Evolutionary conservation across 208 protist genomes (phyloP).

Genomic region (Wallacemonas collosoma): DNA sequence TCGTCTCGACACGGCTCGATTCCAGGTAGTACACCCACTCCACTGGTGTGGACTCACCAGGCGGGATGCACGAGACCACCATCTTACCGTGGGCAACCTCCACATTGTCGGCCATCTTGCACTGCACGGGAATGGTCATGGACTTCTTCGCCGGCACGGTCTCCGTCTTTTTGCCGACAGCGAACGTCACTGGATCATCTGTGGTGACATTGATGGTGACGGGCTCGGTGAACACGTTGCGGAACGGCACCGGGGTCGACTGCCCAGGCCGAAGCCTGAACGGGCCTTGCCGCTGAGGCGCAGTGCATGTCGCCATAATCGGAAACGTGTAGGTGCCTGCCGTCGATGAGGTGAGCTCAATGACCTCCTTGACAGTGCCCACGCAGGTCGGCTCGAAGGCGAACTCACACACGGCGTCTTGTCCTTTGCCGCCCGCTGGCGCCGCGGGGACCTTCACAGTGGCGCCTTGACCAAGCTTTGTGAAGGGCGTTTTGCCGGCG

Average conservation of each 20-base stretch:
- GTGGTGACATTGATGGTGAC: conserved; percentile 81
- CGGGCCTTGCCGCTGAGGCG: conserved; percentile 94
- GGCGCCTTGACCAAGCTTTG: conserved; percentile 44
- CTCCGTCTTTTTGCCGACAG: conserved; percentile 81
- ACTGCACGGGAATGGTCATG: conserved; percentile 69
- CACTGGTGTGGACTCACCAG: conserved; percentile 46
- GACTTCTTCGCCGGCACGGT: conserved; percentile 83
- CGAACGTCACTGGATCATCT: conserved; percentile 80
- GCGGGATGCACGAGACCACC: conserved; percentile 44
- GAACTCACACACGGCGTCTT: conserved; percentile 92
- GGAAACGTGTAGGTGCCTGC: conserved; percentile 93
- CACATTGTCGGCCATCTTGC: conserved; percentile 46
- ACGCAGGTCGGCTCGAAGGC: conserved; percentile 91
- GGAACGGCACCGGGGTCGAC: conserved; percentile 83
- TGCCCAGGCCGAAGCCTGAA: conserved; percentile 70
- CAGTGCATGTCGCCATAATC: conserved; percentile 85
- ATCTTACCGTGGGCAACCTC: conserved; percentile 38
- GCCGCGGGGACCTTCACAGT: conserved; percentile 40
- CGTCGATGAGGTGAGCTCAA: conserved; percentile 80
- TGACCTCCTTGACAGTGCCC: conserved; percentile 74
- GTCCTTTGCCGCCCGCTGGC: conserved; percentile 50
- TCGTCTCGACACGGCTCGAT: conserved; percentile 22
- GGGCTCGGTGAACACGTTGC: conserved; percentile 93
- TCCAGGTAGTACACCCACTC: conserved; percentile 92
- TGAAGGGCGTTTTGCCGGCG: conserved; percentile 39